Base-by-base conservation (phyloP, 1,139 yeast genomes). In the Yamadazyma spencermartinsiae region DNA sequence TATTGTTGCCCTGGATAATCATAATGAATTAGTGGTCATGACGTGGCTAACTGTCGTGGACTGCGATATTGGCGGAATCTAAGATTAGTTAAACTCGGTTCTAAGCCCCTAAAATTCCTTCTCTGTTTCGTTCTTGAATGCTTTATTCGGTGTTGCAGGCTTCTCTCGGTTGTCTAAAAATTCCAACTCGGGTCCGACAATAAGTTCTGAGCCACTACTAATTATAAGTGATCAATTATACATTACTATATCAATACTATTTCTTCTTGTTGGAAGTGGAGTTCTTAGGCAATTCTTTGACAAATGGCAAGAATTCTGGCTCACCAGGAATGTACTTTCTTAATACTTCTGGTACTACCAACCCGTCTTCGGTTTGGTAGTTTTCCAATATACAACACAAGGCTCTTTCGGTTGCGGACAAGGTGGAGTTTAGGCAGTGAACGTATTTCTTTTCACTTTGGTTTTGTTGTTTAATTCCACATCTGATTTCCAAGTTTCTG, bases 341-440 rank as follows among this genome's bases (percentile, higher is more conserved):
- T 65, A 92, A 80, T 28, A 89, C 98, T 70, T 89, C 95, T 45
- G 99, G 99, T 51, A 92, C 79, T 44, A 80, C 81, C 58, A 94
- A 76, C 54, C 98, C 98, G 50, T 89, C 96, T 59, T 86, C 96
- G 42, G 92, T 90, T 75, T 92, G 98, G 72, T 92, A 92, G 76
- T 92, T 92, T 72, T 94, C 98, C 63, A 94, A 76, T 49, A 92
- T 76, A 76, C 98, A 92, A 74, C 98, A 92, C 60, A 92, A 74
- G 12, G 98, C 96, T 72, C 98, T 87, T 76, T 92, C 95, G 45
- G 98, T 92, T 39, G 99, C 99, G 63, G 96, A 85, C 60, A 94
- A 76, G 33, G 99, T 92, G 37, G 97, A 88, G 80, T 92, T 92
- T 74, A 92, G 79, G 72, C 98, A 92, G 70, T 92, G 99, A 43